phyloP scores from a whole-genome alignment of 2,329 filamentous ascomycete species.

The Pseudogymnoascus destructans region DNA sequence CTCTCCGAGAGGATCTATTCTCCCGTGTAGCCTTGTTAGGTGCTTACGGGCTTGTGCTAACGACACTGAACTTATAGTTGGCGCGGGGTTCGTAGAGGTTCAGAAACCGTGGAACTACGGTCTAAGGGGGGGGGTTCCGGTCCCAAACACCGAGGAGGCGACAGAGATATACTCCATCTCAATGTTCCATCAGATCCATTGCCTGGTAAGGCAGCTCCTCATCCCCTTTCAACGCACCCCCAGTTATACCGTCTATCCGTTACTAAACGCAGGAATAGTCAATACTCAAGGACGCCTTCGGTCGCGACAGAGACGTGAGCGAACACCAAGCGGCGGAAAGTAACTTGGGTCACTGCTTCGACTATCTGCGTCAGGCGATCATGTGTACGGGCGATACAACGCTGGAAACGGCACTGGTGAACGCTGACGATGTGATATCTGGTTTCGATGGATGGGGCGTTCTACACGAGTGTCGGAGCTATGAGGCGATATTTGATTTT shows the following conservation, averaged over 20 bases:
- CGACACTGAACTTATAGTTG: neutral
- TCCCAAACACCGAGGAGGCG: neutral
- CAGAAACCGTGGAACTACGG: neutral
- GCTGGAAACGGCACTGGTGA: constrained; percentile 26
- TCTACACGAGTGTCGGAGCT: neutral
- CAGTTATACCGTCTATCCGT: neutral
- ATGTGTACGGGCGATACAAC: constrained; percentile 17
- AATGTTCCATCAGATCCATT: neutral
- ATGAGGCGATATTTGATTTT: neutral
- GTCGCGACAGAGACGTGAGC: neutral
- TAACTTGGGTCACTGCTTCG: constrained; percentile 15
- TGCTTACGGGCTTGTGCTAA: neutral
- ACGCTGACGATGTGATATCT: neutral
- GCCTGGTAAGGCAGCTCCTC: neutral
- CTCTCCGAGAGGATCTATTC: neutral
- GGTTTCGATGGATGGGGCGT: neutral
- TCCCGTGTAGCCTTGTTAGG: neutral
- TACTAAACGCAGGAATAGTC: neutral
- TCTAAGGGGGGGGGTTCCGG: neutral
- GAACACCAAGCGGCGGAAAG: neutral
- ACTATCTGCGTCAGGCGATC: constrained; percentile 15
- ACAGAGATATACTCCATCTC: constrained; percentile 3
- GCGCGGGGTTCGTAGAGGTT: neutral
- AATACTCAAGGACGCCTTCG: neutral
- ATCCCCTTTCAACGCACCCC: neutral